Percentiles rank a stretch among this genome's conserved stretches.
Conservation (phyloP, 1,284 basidiomycete species). For the Pseudozyma flocculosa region DNA sequence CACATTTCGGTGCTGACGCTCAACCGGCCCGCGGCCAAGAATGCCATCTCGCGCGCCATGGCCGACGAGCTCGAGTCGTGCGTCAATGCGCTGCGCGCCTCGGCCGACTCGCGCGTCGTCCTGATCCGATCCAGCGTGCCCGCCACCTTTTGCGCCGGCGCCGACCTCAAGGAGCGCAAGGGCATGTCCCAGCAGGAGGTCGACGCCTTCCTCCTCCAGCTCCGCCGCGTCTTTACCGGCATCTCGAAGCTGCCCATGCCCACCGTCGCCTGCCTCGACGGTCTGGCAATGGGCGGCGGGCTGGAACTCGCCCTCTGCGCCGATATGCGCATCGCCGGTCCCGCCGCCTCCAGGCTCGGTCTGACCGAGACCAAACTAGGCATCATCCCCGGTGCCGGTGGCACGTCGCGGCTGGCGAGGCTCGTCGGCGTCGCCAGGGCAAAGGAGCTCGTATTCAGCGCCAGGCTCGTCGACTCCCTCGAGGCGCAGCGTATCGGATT, state of each 20-base stretch:
- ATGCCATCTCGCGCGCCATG: slow-evolving; percentile 78
- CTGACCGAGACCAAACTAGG: slow-evolving; percentile 81
- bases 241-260: slow-evolving; percentile 81
- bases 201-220: slow-evolving; percentile 73
- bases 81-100: slow-evolving; percentile 62
- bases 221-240: slow-evolving; percentile 71
- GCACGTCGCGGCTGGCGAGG: slow-evolving; percentile 78
- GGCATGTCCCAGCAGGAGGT: slow-evolving; percentile 69
- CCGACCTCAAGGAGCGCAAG: slow-evolving; percentile 81
- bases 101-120: slow-evolving; percentile 24
- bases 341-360: slow-evolving; percentile 72
- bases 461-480: slow-evolving; percentile 66
- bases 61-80: slow-evolving; percentile 70
- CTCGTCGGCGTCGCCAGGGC: slow-evolving; percentile 78
- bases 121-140: slow-evolving; percentile 32
- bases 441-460: slow-evolving; percentile 84
- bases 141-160: slow-evolving; percentile 72
- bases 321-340: slow-evolving; percentile 77
- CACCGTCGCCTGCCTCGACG: slow-evolving; percentile 88
- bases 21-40: slow-evolving; percentile 80
- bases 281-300: slow-evolving; percentile 87
- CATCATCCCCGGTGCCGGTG: slow-evolving; percentile 76
- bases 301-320: slow-evolving; percentile 82
- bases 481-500: slow-evolving; percentile 78
- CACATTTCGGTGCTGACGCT: slow-evolving; percentile 62